These are phyloP conservation scores for Paecilomyces dactylethromorphus DNA, from an alignment of 2,329 filamentous ascomycete genomes.

Conservation along the genomic window DNA sequence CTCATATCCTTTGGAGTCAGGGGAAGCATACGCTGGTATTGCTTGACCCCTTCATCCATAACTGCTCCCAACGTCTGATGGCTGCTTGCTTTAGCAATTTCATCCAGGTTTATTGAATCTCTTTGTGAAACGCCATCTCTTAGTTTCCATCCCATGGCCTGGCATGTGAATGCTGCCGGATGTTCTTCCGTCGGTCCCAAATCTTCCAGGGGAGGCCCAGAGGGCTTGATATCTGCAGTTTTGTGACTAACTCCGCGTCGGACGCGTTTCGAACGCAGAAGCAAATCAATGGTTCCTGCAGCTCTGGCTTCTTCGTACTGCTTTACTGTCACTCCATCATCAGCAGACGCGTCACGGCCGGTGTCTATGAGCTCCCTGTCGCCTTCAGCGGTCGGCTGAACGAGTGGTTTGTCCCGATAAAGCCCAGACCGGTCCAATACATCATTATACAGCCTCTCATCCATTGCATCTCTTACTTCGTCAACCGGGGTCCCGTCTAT, in stretches of 20 bases:
- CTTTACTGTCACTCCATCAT: conserved; percentile 64
- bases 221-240: conserved; percentile 45
- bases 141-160: conserved; percentile 75
- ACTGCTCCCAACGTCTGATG: conserved; percentile 79
- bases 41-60: conserved; percentile 81
- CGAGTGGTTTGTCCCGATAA: conserved; percentile 72
- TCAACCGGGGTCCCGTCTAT: conserved; percentile 59
- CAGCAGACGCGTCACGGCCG: conserved; percentile 68
- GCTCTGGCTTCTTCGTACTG: conserved; percentile 65
- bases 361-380: conserved; percentile 75
- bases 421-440: conserved; percentile 85
- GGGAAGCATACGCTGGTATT: conserved; percentile 78
- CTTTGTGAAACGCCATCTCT: conserved; percentile 57
- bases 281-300: conserved; percentile 44
- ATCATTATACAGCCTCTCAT: conserved; percentile 91
- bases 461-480: conserved; percentile 67
- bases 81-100: conserved; percentile 53
- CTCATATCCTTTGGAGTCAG: conserved; percentile 81
- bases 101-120: conserved; percentile 64
- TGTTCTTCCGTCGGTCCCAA: conserved; percentile 62
- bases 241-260: conserved; percentile 40
- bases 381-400: conserved; percentile 68
- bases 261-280: conserved; percentile 37
- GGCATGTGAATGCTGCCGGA: conserved; percentile 70
- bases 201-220: conserved; percentile 44